phyloP scores from a whole-genome alignment of 108 stramenopile genomes.

The Cyclotella sp. region DNA sequence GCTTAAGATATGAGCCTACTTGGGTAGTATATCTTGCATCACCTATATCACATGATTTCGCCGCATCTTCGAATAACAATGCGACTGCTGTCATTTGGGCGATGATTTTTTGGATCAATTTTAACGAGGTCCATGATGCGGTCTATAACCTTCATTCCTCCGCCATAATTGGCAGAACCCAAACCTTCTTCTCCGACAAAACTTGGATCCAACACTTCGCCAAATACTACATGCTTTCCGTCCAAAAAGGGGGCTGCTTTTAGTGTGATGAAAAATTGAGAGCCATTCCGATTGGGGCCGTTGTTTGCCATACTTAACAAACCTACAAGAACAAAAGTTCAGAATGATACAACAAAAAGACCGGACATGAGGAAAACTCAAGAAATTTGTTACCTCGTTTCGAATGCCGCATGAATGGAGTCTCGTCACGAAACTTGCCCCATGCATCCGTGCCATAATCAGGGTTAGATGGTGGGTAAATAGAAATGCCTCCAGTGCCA shows the following conservation, averaged over 20 bases:
- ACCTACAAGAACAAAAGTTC: background rate
- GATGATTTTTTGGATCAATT: constrained; percentile 29
- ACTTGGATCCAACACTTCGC: constrained; percentile 71
- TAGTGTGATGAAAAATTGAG: constrained; percentile 85
- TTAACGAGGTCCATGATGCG: constrained; percentile 8
- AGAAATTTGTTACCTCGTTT: constrained; percentile 43
- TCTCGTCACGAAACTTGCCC: constrained; percentile 83
- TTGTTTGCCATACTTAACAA: constrained; percentile 83
- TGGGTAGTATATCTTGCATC: background rate
- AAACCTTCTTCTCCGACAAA: constrained; percentile 26
- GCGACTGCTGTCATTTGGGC: background rate
- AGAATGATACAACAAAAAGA: background rate
- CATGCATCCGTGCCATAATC: constrained; percentile 49
- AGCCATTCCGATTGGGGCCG: constrained; percentile 77
- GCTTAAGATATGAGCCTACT: no score
- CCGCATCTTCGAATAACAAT: constrained; percentile 22
- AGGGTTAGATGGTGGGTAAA: constrained; percentile 56
- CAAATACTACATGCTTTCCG: constrained; percentile 92
- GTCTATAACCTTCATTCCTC: constrained; percentile 15
- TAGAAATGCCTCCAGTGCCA: constrained; percentile 86
- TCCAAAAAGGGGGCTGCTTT: constrained; percentile 61
- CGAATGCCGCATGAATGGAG: constrained; percentile 65
- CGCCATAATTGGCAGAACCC: background rate
- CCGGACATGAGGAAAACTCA: no score
- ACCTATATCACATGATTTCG: background rate